Evolutionary conservation across 306 rosid species (phyloP).

Genomic region (Biancaea sappan): DNA sequence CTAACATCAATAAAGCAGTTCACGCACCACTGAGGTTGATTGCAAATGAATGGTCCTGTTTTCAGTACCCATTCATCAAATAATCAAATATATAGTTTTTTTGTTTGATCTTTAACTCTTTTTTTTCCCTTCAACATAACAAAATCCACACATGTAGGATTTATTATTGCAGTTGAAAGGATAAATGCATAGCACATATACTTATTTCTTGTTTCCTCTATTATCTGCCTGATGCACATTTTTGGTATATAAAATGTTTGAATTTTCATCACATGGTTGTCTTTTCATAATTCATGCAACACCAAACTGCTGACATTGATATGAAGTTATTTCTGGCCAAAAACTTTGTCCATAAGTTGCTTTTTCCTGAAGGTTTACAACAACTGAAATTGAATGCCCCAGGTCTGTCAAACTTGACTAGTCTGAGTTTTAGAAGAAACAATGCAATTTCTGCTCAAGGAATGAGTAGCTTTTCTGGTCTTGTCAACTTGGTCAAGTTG

Average conservation of each 20-base stretch:
- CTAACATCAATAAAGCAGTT: not conserved
- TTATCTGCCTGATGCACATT: slow-evolving; percentile 11
- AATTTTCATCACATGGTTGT: slow-evolving; percentile 4
- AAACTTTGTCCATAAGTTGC: slow-evolving; percentile 5
- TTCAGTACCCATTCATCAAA: not conserved
- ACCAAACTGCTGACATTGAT: not conserved
- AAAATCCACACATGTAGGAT: not conserved
- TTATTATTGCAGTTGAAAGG: slow-evolving; percentile 15
- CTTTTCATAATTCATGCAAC: not conserved
- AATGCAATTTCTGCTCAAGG: slow-evolving; percentile 80
- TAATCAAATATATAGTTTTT: not conserved
- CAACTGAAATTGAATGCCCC: slow-evolving; percentile 39
- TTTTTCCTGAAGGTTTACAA: slow-evolving; percentile 22
- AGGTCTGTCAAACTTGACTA: slow-evolving; percentile 84
- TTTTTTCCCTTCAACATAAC: not conserved
- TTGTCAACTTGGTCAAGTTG: slow-evolving; percentile 78
- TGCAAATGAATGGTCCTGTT: not conserved
- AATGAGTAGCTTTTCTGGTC: slow-evolving; percentile 66
- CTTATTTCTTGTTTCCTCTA: not conserved
- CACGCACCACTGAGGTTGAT: not conserved
- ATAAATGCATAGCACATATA: not conserved
- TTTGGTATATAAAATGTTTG: not conserved
- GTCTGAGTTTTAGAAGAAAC: slow-evolving; percentile 87
- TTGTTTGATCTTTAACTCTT: not conserved
- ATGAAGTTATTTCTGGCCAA: slow-evolving; percentile 12